These are phyloP conservation scores for Pichia exigua DNA, from an alignment of 805 yeast species.

Conservation along the genomic window DNA sequence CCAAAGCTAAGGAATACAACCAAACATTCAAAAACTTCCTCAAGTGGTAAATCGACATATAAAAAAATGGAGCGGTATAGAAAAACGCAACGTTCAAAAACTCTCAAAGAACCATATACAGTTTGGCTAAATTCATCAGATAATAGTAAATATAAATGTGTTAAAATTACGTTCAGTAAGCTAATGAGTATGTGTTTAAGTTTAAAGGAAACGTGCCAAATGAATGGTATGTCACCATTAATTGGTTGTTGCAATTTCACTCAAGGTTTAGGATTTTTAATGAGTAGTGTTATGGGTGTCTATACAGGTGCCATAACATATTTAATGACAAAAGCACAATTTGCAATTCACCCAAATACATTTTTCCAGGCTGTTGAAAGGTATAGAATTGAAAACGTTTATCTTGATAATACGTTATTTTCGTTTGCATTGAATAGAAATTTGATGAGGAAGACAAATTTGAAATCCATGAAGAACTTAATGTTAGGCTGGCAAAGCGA, in stretches of 20 bases:
- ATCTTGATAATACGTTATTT: constrained; percentile 77
- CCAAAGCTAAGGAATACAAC: constrained; percentile 61
- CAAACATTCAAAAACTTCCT: constrained; percentile 40
- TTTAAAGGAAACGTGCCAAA: constrained; percentile 84
- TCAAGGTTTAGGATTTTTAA: constrained; percentile 80
- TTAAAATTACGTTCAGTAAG: constrained; percentile 49
- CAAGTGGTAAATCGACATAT: constrained; percentile 30
- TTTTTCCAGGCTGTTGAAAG: constrained; percentile 67
- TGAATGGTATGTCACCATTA: constrained; percentile 62
- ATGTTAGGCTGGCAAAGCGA: constrained; percentile 67
- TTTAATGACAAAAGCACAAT: constrained; percentile 69
- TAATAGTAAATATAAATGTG: constrained; percentile 60
- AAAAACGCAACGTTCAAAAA: constrained; percentile 22
- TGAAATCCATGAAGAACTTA: constrained; percentile 51
- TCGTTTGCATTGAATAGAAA: constrained; percentile 52
- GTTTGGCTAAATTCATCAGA: constrained; percentile 67
- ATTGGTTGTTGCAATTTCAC: constrained; percentile 84
- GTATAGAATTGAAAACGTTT: constrained; percentile 77
- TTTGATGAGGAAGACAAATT: constrained; percentile 1
- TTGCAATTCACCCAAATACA: constrained; percentile 62
- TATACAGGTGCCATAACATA: constrained; percentile 83
- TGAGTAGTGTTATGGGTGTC: constrained; percentile 75
- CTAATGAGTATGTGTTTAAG: constrained; percentile 78
- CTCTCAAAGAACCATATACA: constrained; percentile 30
- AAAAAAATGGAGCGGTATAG: constrained; percentile 33